phyloP scores from a whole-genome alignment of 2,329 filamentous ascomycete genomes.

The Ambrosiella xylebori region DNA sequence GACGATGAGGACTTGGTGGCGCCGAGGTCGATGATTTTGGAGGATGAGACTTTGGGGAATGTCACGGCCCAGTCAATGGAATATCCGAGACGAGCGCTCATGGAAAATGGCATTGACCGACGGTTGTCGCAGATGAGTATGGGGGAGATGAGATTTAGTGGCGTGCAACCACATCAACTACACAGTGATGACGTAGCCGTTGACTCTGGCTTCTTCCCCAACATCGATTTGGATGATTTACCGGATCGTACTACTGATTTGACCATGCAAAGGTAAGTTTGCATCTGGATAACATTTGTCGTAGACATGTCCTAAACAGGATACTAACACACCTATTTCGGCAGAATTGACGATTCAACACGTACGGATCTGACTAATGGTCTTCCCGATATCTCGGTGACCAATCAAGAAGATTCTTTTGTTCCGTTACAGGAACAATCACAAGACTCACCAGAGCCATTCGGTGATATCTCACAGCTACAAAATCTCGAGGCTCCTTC shows the following conservation, averaged over 20 bases:
- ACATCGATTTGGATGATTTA: conserved; percentile 26
- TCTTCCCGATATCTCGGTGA: conserved; percentile 2
- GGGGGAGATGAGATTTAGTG: conserved; percentile 36
- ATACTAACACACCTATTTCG: no score
- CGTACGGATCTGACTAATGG: conserved; percentile 7
- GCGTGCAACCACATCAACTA: conserved; percentile 22
- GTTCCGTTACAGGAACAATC: conserved; percentile 1
- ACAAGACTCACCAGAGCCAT: conserved; percentile 7
- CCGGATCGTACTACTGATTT: conserved; percentile 24
- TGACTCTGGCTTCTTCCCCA: conserved; percentile 36
- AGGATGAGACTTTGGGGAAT: conserved; percentile 36
- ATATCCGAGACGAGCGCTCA: conserved; percentile 34
- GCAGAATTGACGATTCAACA: conserved; percentile 21
- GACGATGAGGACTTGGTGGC: conserved; percentile 34
- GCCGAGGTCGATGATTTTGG: conserved; percentile 35
- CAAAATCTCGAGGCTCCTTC: conserved; percentile 7
- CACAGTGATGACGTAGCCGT: conserved; percentile 26
- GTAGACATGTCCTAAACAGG: neutral
- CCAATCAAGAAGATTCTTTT: conserved; percentile 2
- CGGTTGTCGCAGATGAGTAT: conserved; percentile 36
- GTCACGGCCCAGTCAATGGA: conserved; percentile 43
- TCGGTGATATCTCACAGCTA: conserved; percentile 10
- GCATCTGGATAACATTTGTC: neutral
- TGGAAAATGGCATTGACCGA: conserved; percentile 26
- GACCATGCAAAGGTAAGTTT: conserved; percentile 26